Evolutionary conservation across 1,139 yeast genomes (phyloP).

Genomic region (Hemisphaericaspora subhashii): DNA sequence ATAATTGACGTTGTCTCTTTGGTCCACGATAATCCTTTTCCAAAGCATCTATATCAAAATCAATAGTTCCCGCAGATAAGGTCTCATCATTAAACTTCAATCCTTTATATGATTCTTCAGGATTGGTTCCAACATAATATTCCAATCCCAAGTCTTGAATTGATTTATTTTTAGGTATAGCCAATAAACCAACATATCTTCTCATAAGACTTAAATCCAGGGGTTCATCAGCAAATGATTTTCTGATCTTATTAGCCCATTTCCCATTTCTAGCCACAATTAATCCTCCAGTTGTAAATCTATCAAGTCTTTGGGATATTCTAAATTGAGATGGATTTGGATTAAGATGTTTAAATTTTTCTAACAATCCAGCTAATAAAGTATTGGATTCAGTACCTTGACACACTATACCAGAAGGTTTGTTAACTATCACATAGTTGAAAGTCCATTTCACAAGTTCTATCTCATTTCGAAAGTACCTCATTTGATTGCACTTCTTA

Average conservation of each 20-base stretch:
- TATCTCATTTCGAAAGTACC: conserved; percentile 1
- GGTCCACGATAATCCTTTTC: conserved; percentile 13
- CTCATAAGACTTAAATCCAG: conserved; percentile 13
- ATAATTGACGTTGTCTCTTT: background rate
- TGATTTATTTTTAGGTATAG: conserved; percentile 6
- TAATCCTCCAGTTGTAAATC: conserved; percentile 27
- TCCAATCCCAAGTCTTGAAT: background rate
- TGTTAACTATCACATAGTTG: conserved; percentile 22
- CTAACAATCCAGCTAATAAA: conserved; percentile 5
- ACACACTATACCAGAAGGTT: conserved; percentile 23
- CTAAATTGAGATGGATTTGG: conserved; percentile 16
- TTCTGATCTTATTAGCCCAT: conserved; percentile 17
- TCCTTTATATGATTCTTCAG: background rate
- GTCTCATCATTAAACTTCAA: conserved; percentile 2
- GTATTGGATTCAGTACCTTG: conserved; percentile 14
- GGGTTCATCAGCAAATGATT: conserved; percentile 9
- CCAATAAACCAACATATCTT: conserved; percentile 23
- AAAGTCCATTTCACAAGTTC: conserved; percentile 18
- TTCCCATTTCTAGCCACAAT: conserved; percentile 21
- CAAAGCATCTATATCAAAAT: conserved; percentile 15
- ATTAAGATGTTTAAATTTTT: conserved; percentile 1
- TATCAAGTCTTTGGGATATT: conserved; percentile 24
- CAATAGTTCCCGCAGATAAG: conserved; percentile 15
- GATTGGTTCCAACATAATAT: background rate
- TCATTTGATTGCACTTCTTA: background rate